These are phyloP conservation scores for Primulina tabacum DNA, from an alignment of 257 asterid species.

Conservation along the genomic window DNA sequence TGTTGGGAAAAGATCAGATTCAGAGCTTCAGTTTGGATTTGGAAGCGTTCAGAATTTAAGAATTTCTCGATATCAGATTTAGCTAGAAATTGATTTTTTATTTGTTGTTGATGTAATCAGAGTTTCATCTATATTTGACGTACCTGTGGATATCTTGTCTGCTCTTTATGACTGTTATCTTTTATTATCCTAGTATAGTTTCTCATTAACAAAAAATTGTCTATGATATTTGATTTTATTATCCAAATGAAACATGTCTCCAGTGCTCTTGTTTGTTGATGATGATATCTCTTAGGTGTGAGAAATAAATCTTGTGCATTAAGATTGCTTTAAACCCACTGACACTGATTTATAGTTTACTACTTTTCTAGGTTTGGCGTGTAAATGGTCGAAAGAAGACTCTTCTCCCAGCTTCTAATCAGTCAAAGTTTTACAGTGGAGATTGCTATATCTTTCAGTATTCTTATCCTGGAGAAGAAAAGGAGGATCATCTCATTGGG, in stretches of 20 bases:
- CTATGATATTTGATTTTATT: background rate
- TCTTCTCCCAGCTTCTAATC: constrained; percentile 69
- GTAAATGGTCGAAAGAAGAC: constrained; percentile 81
- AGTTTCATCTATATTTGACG: too few species aligned
- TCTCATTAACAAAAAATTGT: background rate
- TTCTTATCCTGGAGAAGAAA: constrained; percentile 91
- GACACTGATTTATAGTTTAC: constrained; percentile 20
- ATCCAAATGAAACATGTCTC: background rate
- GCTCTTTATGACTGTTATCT: too few species aligned
- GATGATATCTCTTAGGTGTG: constrained; percentile 1
- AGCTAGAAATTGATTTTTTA: too few species aligned
- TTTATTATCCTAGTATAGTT: too few species aligned
- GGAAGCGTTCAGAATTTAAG: too few species aligned
- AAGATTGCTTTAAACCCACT: constrained; percentile 20
- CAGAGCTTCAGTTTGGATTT: too few species aligned
- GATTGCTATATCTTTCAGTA: constrained; percentile 93
- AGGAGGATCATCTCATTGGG: constrained; percentile 82
- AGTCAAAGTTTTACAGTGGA: constrained; percentile 91
- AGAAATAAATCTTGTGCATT: constrained; percentile 1
- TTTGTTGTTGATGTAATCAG: too few species aligned
- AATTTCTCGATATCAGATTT: too few species aligned
- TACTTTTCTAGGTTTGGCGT: constrained; percentile 78
- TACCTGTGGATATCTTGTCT: too few species aligned
- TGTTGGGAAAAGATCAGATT: too few species aligned
- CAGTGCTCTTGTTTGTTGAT: constrained; percentile 4